Base-by-base conservation (phyloP, 2,329 filamentous ascomycete genomes). In the Colletotrichum sp. region DNA sequence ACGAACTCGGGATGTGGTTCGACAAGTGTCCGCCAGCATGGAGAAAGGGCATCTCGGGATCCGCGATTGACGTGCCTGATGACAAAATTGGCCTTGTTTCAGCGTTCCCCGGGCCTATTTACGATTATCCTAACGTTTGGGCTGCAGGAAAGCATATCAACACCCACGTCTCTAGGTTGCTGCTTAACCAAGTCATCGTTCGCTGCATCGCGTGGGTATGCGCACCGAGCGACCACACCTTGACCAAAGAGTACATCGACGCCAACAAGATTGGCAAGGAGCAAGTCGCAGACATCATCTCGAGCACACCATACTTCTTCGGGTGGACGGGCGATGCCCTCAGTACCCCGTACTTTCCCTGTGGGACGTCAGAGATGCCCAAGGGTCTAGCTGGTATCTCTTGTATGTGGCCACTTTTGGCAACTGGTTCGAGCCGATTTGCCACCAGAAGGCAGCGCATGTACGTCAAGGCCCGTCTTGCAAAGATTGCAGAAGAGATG, bases 81-180 rank as follows among this genome's bases (percentile, higher is more conserved):
- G 75, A 77, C 52, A 60, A 71, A 69, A 70, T 79, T 7, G 69
- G 55, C 8, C 66, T 62, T 10, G 75, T 76, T 6, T 68, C 71
- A 28, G 77, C 77, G 16, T 80, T 78, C n/a, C 79, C 79, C 0
- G 77, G 78, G 6, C 71, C 75, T 1, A 60, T 80, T 9, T 79
- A 73, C 52, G 73, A 75, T 8, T 80, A 77, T 39, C 78, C 79
- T 12, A 78, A 79, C 52, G 74, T 80, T 10, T 80, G 79, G 79
- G 77, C 78, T 5, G 79, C 79, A 8, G 79, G 77, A 6, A 80
- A 80, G 61, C 78, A 80, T 22, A 77, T 80, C 52, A 80, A 79
- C 56, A 78, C 77, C 12, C 77, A 80, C 56, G 79, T 79, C 3
- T 78, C 76, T 9, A 72, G 79, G 18, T 72, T 80, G 22, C 58